These are phyloP conservation scores for Wickerhamiella spandovensis DNA, from an alignment of 805 yeast genomes.

Conservation along the genomic window DNA sequence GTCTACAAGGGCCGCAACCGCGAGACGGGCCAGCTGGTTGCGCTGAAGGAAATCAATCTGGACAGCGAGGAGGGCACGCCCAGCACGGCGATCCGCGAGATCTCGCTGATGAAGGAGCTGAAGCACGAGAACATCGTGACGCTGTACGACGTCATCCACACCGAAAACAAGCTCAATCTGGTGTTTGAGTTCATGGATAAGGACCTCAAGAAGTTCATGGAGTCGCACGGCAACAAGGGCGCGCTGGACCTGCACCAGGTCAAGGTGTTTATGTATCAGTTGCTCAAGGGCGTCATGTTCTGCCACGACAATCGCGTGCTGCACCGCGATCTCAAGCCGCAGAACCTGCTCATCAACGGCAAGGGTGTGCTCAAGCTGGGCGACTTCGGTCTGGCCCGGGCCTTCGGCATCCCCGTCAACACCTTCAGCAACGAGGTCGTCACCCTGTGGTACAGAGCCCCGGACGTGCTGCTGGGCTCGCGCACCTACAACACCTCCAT, in stretches of 20 bases:
- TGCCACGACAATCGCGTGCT: constrained; percentile 78
- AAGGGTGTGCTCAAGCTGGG: constrained; percentile 91
- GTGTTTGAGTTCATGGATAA: constrained; percentile 91
- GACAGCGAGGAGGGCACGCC: constrained; percentile 99
- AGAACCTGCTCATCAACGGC: constrained; percentile 72
- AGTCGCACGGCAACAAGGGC: constrained; percentile 60
- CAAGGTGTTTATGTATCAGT: constrained; percentile 87
- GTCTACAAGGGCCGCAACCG: constrained; percentile 88
- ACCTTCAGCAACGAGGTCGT: constrained; percentile 97
- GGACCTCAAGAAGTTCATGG: constrained; percentile 92
- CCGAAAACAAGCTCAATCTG: constrained; percentile 86
- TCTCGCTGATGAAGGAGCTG: constrained; percentile 86
- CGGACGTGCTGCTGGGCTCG: constrained; percentile 89
- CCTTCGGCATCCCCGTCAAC: constrained; percentile 95
- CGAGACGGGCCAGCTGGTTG: constrained; percentile 79
- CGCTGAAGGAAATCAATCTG: constrained; percentile 83
- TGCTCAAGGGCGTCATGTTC: constrained; percentile 76
- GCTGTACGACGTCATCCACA: constrained; percentile 87
- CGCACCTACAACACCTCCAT: constrained; percentile 93
- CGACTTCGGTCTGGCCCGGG: constrained; percentile 94
- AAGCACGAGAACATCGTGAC: constrained; percentile 89
- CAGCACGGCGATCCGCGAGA: constrained; percentile 93
- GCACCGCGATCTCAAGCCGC: constrained; percentile 84
- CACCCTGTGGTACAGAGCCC: constrained; percentile 96
- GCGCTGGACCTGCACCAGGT: constrained; percentile 62